Evolutionary conservation across 805 yeast species (phyloP), one percentile per base, ranked within the genome.

Genomic region (Lachancea lanzarotensis): DNA sequence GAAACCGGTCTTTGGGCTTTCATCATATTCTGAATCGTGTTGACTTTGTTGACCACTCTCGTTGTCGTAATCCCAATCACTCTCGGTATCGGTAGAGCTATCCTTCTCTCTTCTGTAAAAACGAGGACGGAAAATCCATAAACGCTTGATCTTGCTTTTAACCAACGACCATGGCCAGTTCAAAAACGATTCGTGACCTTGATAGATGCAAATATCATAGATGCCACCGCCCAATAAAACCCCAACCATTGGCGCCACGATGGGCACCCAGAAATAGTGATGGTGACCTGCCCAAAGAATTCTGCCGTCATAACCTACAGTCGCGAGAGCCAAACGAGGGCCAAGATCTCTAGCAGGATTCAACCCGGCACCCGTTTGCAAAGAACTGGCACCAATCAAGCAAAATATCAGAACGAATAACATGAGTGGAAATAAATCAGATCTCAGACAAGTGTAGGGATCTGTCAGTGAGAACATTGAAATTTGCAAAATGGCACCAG

Each of bases 341-440:
- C 74, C 78, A 41, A 75, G 64, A 59, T 76, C 81, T 62, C 81
- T 72, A 27, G 79, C 79, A 45, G 70, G 61, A 60, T 76, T 76
- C 54, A 76, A 59, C 34, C 79, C 80, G 52, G 72, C 73, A 16
- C 78, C 79, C n/a, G 81, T 75, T 54, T 72, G 73, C 57, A 65
- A 72, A 38, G 78, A 76, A 50, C 71, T 64, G 10, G 75, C 59
- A n/a, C 74, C 65, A 55, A 77, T 79, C 38, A 75, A 54, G 38
- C 69, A 68, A 45, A 59, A 68, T 40, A 76, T 69, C 48, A 73
- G 57, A 38, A 76, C 52, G 48, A 72, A 72, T 29, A 76, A 56
- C 54, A 73, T 69, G 45, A 75, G 53, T 31, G 81, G 79, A 59
- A 72, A 73, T 50, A 72, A 52, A 43, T 67, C 67, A 8, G 74